Percentiles rank a stretch among this genome's conserved stretches.
Evolutionary conservation across 163 green algal species (phyloP).

Genomic region (Scenedesmus sp.): DNA sequence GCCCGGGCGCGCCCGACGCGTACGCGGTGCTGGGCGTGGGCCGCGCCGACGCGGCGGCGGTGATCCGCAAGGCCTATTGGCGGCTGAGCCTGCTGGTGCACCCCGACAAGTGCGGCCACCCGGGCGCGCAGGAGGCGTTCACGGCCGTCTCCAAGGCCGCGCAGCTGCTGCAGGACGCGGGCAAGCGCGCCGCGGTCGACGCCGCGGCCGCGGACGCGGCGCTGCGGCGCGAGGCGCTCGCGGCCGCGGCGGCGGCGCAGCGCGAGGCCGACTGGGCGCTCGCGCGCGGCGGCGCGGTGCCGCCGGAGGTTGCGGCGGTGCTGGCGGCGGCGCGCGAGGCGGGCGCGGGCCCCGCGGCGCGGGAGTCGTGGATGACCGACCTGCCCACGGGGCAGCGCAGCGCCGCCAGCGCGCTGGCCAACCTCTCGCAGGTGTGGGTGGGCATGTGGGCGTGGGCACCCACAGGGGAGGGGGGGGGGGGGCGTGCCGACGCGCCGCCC

Average conservation of each 20-base stretch:
- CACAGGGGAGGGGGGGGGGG: no score
- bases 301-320: conserved; percentile 55
- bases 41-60: conserved; percentile 22
- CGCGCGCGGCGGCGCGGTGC: conserved; percentile 59
- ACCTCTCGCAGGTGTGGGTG: conserved; percentile 6
- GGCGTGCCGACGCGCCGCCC: no score
- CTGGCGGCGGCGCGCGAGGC: conserved; percentile 33
- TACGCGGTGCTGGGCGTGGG: conserved; percentile 79
- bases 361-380: conserved; percentile 87
- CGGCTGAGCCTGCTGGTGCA: conserved; percentile 87
- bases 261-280: conserved; percentile 68
- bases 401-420: conserved; percentile 18
- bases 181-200: conserved; percentile 55
- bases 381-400: conserved; percentile 70
- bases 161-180: conserved; percentile 75
- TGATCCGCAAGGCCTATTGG: conserved; percentile 89
- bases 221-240: conserved; percentile 57
- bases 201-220: conserved; percentile 58
- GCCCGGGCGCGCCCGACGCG: conserved; percentile 59
- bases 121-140: conserved; percentile 68
- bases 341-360: conserved; percentile 26
- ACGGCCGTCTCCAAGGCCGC: conserved; percentile 77
- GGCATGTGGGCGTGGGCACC: no score
- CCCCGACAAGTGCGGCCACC: conserved; percentile 89
- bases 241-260: conserved; percentile 59